Base-by-base conservation (phyloP, 192 early-diverging fungal genomes). In the Rhizophlyctis rosea region DNA sequence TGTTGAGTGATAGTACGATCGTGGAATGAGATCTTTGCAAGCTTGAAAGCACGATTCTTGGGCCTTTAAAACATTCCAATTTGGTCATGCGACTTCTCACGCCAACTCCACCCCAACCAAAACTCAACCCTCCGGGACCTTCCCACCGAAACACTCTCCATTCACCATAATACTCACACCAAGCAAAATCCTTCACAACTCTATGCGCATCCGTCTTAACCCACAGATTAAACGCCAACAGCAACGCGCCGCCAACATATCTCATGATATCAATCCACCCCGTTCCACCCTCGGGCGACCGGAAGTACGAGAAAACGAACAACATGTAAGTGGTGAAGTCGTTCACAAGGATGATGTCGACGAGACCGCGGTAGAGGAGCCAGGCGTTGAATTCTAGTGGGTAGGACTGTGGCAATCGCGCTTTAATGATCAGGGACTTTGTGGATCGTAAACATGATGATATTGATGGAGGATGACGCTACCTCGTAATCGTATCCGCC, bases 311-410 rank as follows among this genome's bases (percentile, higher is more conserved):
- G 30, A 94, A 61, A 25, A 86, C 88, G 77, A 97, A 93, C 53
- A 83, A 81, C 16, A 90, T 62, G 68, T 96, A 97, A 4, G 90
- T 77, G 0, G 86, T 79, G 61, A 96, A 91, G 73, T 96, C 96
- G 68, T 96, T 97, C 68, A 96, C 86, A 58, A 97, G 75, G 59
- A 98, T 88, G 52, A 95, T 60, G 68, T 97, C 94, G 11, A 94
- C 93, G 30, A 98, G 75, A 66, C 91, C 89, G 32, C 95, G 91
- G 77, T 90, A 98, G 5, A 98, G 80, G 49, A 97, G 76, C 96
- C 96, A 98, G 18, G 90, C 87, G 61, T 95, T 97, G 82, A 91
- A 98, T 76, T 98, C 96, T 63, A 94, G 79, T 13, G 96, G 95
- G 50, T 85, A 85, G n/a, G 70, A 59, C 83, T 86, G 57, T 27